phyloP scores from a whole-genome alignment of 805 yeast genomes.

The Cephaloascus albidus region DNA sequence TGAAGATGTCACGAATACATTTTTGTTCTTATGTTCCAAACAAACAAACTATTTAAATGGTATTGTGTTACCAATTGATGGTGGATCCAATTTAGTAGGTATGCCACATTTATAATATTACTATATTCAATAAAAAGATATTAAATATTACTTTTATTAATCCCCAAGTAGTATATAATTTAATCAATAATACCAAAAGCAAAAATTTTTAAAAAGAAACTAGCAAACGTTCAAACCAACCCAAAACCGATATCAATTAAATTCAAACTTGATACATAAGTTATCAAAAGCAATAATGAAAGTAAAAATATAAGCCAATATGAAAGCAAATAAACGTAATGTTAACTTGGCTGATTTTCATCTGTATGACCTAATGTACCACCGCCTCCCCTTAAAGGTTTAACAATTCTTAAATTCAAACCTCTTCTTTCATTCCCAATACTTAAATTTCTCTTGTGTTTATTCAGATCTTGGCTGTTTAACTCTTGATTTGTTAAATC shows the following conservation, averaged over 20 bases:
- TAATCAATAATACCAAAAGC: no score
- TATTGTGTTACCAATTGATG: constrained; percentile 58
- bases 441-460: background rate
- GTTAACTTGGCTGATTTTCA: background rate
- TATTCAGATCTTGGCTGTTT: background rate
- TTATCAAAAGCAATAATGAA: no score
- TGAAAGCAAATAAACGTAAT: no score
- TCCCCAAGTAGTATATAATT: no score
- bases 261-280: no score
- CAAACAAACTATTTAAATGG: constrained; percentile 61
- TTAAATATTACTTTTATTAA: no score
- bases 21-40: constrained; percentile 43
- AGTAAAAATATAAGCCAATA: no score
- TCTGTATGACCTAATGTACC: background rate
- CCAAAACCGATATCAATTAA: no score
- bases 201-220: no score
- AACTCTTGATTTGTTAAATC: constrained; percentile 2
- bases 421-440: constrained; percentile 23
- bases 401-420: constrained; percentile 48
- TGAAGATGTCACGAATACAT: constrained; percentile 47
- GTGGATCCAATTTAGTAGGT: constrained; percentile 45
- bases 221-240: no score
- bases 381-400: constrained; percentile 51
- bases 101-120: background rate
- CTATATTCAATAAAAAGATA: no score